phyloP scores from a whole-genome alignment of 1,284 basidiomycete species.

The Cutaneotrichosporon cyanovorans region DNA sequence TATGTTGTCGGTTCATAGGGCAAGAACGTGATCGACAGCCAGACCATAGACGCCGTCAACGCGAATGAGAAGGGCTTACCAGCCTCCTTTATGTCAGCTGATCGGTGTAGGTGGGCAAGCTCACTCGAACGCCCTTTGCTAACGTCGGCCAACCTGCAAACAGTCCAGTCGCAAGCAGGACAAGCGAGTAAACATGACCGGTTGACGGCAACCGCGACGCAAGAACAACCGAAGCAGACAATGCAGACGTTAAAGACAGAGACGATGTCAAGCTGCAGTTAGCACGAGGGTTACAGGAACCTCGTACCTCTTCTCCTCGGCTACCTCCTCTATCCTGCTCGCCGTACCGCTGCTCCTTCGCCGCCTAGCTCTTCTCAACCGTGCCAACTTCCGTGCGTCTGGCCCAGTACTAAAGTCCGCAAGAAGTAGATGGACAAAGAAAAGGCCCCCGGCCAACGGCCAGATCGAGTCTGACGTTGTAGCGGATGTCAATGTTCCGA shows the following conservation, averaged over 20 bases:
- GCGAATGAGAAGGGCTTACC: slow-evolving; percentile 27
- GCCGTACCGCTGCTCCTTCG: slow-evolving; percentile 11
- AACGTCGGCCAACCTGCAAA: slow-evolving; percentile 81
- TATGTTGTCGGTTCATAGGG: slow-evolving; percentile 9
- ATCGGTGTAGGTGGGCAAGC: slow-evolving; percentile 8
- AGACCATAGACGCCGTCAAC: slow-evolving; percentile 28
- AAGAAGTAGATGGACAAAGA: slow-evolving; percentile 57
- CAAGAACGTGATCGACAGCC: slow-evolving; percentile 29
- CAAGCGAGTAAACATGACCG: slow-evolving; percentile 79
- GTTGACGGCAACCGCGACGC: slow-evolving; percentile 81
- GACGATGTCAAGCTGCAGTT: slow-evolving; percentile 68
- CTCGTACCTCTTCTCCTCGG: slow-evolving; percentile 31
- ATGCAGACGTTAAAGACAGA: slow-evolving; percentile 87
- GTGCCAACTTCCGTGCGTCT: slow-evolving; percentile 26
- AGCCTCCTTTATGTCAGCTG: slow-evolving; percentile 24
- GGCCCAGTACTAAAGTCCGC: slow-evolving; percentile 56
- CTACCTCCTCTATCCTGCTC: slow-evolving; percentile 7
- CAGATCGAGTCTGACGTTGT: slow-evolving; percentile 96
- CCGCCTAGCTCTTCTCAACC: slow-evolving; percentile 7
- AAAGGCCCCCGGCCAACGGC: slow-evolving; percentile 69
- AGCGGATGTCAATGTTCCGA: slow-evolving; percentile 84
- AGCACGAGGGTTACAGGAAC: neutral
- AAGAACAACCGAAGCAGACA: slow-evolving; percentile 87
- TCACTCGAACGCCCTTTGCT: slow-evolving; percentile 68
- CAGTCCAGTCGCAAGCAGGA: slow-evolving; percentile 74